Evolutionary conservation across 2,329 filamentous ascomycete genomes (phyloP).

Genomic region (Penicillium concentricum): DNA sequence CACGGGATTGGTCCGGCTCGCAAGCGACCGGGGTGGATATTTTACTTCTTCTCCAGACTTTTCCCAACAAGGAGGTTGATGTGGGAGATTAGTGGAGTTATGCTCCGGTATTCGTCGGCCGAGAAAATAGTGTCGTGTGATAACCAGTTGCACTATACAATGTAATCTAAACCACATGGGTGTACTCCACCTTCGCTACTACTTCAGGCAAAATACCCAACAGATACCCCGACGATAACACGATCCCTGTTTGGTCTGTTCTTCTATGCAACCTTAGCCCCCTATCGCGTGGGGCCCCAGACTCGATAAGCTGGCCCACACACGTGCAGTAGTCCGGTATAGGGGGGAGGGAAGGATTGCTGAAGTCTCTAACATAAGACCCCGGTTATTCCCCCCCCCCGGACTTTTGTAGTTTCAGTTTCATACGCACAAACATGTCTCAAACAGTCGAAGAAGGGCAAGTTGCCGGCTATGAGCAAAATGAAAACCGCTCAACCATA

Average conservation of each 20-base stretch:
- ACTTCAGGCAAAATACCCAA: neutral
- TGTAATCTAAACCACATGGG: neutral
- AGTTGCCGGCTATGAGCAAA: conserved; percentile 10
- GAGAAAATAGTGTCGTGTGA: neutral
- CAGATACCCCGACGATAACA: neutral
- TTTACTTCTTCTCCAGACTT: conserved; percentile 4
- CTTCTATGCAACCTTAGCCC: neutral
- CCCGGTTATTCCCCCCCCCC: neutral
- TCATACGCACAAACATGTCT: conserved; percentile 8
- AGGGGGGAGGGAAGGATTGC: no score
- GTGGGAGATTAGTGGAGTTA: conserved; percentile 2
- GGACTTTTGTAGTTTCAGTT: neutral
- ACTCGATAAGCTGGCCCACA: neutral
- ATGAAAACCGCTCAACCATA: conserved; percentile 12
- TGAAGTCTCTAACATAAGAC: neutral
- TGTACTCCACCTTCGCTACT: neutral
- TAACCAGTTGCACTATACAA: neutral
- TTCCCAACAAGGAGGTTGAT: neutral
- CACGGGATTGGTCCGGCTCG: neutral
- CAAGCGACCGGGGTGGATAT: conserved; percentile 10
- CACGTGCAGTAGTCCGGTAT: no score
- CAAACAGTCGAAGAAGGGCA: conserved; percentile 11
- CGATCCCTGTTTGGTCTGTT: neutral
- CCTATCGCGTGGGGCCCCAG: neutral
- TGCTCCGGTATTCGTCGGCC: conserved; percentile 1